phyloP scores from a whole-genome alignment of 2,329 filamentous ascomycete genomes.

The Neonectria ditissima region DNA sequence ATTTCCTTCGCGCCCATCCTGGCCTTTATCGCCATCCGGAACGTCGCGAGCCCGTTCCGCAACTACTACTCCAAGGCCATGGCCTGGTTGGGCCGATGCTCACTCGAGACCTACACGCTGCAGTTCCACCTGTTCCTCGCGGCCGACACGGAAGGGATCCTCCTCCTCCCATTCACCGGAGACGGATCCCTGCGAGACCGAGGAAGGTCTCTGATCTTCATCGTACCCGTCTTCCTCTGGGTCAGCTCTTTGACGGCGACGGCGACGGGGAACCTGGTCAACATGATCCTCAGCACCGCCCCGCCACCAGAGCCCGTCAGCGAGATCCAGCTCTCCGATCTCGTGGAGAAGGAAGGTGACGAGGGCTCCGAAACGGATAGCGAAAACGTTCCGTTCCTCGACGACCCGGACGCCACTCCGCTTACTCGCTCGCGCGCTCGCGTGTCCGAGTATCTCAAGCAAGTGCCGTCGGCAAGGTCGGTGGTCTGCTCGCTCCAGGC shows the following conservation, averaged over 20 bases:
- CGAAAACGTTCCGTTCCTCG: background rate
- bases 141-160: conserved; percentile 64
- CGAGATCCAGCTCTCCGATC: background rate
- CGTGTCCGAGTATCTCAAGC: background rate
- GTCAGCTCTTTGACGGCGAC: conserved; percentile 30
- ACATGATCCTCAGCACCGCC: background rate
- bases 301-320: background rate
- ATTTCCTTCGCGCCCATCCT: conserved; percentile 67
- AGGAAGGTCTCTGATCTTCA: conserved; percentile 42
- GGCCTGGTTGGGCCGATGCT: conserved; percentile 66
- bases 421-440: background rate
- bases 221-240: conserved; percentile 45
- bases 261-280: conserved; percentile 4
- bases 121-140: conserved; percentile 73
- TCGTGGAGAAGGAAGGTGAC: background rate
- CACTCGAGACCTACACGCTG: conserved; percentile 69
- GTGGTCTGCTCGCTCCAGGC: conserved; percentile 2
- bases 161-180: conserved; percentile 38
- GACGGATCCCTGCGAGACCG: conserved; percentile 39
- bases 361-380: background rate
- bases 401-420: background rate
- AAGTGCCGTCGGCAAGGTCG: background rate
- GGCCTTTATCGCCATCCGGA: conserved; percentile 65
- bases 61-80: conserved; percentile 53
- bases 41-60: conserved; percentile 45